These are phyloP conservation scores for Fusarium sulawesiense DNA, from an alignment of 2,329 filamentous ascomycete species.

Conservation along the genomic window DNA sequence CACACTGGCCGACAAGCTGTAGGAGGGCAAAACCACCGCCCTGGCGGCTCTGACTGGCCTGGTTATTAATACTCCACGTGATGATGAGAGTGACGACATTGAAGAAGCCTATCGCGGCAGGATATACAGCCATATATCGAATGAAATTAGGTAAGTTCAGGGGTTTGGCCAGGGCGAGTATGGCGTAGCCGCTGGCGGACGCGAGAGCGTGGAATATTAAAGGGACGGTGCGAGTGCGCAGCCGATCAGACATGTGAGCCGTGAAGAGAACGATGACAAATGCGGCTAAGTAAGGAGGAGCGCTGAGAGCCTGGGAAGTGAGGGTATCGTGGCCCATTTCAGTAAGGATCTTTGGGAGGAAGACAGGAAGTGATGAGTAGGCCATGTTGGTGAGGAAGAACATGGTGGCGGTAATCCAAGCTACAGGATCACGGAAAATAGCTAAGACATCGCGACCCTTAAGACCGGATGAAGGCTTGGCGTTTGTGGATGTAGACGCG, in stretches of 20 bases:
- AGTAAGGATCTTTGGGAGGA: slow-evolving; percentile 82
- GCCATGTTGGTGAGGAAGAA: slow-evolving; percentile 90
- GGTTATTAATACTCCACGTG: slow-evolving; percentile 91
- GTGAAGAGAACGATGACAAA: slow-evolving; percentile 79
- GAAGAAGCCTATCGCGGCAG: slow-evolving; percentile 84
- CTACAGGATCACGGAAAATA: slow-evolving; percentile 51
- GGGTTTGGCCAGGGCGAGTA: slow-evolving; percentile 69
- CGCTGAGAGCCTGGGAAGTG: slow-evolving; percentile 79
- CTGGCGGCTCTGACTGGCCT: slow-evolving; percentile 73
- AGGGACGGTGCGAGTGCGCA: slow-evolving; percentile 70
- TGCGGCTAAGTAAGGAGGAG: slow-evolving; percentile 82
- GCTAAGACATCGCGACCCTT: slow-evolving; percentile 67
- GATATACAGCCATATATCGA: slow-evolving; percentile 81
- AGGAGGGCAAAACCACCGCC: slow-evolving; percentile 83
- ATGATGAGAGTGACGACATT: slow-evolving; percentile 85
- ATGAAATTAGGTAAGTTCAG: slow-evolving; percentile 58
- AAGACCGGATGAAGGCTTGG: slow-evolving; percentile 53
- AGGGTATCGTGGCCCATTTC: slow-evolving; percentile 79
- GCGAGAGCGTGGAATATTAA: slow-evolving; percentile 76
- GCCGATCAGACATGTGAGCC: slow-evolving; percentile 76
- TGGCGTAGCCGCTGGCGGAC: slow-evolving; percentile 69
- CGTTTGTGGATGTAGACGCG: slow-evolving; percentile 29
- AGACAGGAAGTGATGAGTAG: slow-evolving; percentile 88
- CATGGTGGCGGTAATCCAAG: slow-evolving; percentile 81
- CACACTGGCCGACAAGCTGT: slow-evolving; percentile 84